A percentile compares a stretch with the other conserved stretches of the same genome.
Conservation (phyloP, 257 asterid genomes). For the Jacaranda mimosifolia region DNA sequence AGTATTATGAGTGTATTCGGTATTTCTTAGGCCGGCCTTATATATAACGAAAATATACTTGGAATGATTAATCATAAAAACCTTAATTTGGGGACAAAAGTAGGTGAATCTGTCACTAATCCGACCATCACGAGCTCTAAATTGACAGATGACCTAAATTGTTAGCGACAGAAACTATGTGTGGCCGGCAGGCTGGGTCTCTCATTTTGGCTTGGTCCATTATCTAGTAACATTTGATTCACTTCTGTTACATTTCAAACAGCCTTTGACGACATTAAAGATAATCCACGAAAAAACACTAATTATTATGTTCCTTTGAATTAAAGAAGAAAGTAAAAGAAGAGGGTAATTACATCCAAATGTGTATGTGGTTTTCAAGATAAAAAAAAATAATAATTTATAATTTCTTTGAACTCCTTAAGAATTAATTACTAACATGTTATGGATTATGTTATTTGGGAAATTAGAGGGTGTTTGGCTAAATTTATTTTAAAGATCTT, state of each 20-base stretch:
- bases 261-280: background rate
- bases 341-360: too few species aligned
- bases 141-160: background rate
- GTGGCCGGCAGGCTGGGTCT: slow-evolving; percentile 5
- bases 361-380: too few species aligned
- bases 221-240: background rate
- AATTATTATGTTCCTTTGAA: background rate
- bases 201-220: background rate
- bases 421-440: too few species aligned
- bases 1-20: too few species aligned
- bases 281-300: background rate
- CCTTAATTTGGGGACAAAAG: background rate
- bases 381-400: too few species aligned
- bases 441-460: too few species aligned
- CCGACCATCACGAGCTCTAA: background rate
- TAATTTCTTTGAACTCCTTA: too few species aligned
- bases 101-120: background rate
- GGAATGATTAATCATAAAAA: background rate
- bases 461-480: too few species aligned
- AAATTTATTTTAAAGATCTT: too few species aligned
- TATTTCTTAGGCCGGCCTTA: too few species aligned
- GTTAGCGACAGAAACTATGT: background rate
- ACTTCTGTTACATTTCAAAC: background rate
- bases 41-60: too few species aligned
- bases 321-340: background rate